phyloP scores from a whole-genome alignment of 139 green algal species.

The Ulvella scutata region DNA sequence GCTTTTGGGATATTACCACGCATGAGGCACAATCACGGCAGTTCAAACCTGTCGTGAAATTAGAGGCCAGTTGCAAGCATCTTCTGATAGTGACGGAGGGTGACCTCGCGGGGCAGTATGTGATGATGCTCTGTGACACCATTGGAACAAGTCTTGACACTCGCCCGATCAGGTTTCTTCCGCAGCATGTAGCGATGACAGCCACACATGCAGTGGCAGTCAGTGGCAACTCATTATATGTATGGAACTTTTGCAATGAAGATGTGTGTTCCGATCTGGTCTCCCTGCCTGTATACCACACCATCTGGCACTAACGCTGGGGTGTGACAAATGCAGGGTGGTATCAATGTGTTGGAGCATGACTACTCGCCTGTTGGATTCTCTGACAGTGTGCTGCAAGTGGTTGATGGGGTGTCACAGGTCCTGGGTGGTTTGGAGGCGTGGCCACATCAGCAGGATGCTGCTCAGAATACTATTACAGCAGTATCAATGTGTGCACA shows the following conservation, averaged over 20 bases:
- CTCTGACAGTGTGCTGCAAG: not conserved
- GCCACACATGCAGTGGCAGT: not conserved
- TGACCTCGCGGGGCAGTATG: slow-evolving; percentile 43
- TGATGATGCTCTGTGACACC: slow-evolving; percentile 67
- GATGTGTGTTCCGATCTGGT: too few species aligned
- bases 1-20: not conserved
- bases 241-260: slow-evolving; percentile 53
- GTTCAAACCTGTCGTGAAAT: not conserved
- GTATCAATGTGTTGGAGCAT: too few species aligned
- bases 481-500: not conserved
- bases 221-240: slow-evolving; percentile 22
- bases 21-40: not conserved
- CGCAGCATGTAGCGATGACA: slow-evolving; percentile 13
- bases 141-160: slow-evolving; percentile 67
- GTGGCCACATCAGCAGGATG: not conserved
- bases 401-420: not conserved
- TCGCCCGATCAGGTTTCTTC: slow-evolving; percentile 42
- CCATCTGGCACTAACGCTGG: too few species aligned
- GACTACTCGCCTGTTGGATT: too few species aligned
- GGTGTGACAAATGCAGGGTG: too few species aligned
- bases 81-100: slow-evolving; percentile 11
- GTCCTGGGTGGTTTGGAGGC: not conserved
- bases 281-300: too few species aligned
- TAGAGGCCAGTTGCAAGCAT: not conserved
- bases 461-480: not conserved